Percentiles rank a stretch among this genome's conserved stretches.
phyloP scores from a whole-genome alignment of 2,329 filamentous ascomycete species.

The Fusarium sp. region DNA sequence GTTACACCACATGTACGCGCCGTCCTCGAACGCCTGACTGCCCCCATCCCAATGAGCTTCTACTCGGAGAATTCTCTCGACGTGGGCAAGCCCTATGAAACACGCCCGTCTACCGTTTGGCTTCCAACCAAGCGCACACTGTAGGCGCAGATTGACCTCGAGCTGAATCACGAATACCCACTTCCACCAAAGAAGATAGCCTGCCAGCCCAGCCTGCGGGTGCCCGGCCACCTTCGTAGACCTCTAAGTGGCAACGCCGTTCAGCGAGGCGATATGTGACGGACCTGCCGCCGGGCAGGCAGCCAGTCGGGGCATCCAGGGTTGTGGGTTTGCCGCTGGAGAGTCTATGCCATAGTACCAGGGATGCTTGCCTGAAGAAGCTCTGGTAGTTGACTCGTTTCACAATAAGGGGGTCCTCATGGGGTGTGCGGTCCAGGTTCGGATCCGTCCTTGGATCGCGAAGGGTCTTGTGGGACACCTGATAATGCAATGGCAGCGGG shows the following conservation, averaged over 20 bases:
- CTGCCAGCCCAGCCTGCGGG: neutral
- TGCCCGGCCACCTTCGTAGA: constrained; percentile 10
- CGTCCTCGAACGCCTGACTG: neutral
- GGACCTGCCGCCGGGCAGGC: constrained; percentile 15
- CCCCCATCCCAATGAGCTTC: constrained; percentile 7
- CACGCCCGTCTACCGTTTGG: constrained; percentile 31
- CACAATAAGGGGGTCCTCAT: constrained; percentile 43
- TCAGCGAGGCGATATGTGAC: constrained; percentile 19
- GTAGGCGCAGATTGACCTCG: constrained; percentile 15
- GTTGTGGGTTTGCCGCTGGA: constrained; percentile 39
- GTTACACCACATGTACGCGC: constrained; percentile 26
- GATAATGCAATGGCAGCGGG: constrained; percentile 18
- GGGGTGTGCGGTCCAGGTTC: constrained; percentile 39
- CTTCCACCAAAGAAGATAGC: neutral
- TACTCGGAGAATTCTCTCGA: constrained; percentile 32
- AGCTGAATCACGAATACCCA: constrained; percentile 9
- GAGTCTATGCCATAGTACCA: constrained; percentile 38
- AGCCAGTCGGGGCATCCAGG: constrained; percentile 36
- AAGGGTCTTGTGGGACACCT: constrained; percentile 18
- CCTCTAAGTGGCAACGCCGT: constrained; percentile 29
- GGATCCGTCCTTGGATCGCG: constrained; percentile 27
- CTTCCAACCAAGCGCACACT: constrained; percentile 28
- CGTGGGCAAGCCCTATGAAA: constrained; percentile 34
- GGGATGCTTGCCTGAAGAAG: constrained; percentile 39
- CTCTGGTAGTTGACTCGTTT: constrained; percentile 42